A percentile compares a stretch with the other conserved stretches of the same genome.
Evolutionary conservation across 129 eudicot genomes (phyloP).

Genomic region (Logfia minima): DNA sequence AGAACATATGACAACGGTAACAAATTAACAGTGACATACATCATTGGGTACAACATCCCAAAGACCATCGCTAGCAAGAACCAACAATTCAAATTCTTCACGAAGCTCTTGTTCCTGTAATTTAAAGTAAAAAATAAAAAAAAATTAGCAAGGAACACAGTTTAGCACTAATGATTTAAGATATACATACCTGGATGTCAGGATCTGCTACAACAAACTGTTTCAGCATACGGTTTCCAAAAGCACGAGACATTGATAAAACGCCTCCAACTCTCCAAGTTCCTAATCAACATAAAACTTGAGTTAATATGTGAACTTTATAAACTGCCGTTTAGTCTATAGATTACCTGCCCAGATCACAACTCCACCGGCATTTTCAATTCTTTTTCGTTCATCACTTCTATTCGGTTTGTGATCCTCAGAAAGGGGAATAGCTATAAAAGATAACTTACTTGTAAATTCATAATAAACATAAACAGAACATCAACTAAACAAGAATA

Average conservation of each 20-base stretch:
- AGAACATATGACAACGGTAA: not conserved
- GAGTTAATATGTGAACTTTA: not conserved
- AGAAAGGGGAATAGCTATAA: slow-evolving; percentile 78
- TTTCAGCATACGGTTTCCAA: slow-evolving; percentile 87
- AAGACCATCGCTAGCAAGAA: slow-evolving; percentile 86
- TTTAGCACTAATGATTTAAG: not conserved
- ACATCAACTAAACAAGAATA: not conserved
- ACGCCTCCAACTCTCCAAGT: slow-evolving; percentile 98
- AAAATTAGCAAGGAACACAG: not conserved
- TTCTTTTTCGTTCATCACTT: slow-evolving; percentile 81
- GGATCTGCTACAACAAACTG: slow-evolving; percentile 88
- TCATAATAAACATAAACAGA: not conserved
- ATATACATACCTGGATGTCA: slow-evolving; percentile 66
- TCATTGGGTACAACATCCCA: slow-evolving; percentile 87
- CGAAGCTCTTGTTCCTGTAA: slow-evolving; percentile 72
- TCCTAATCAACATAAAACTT: slow-evolving; percentile 39
- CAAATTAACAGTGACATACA: slow-evolving; percentile 37
- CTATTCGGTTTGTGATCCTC: slow-evolving; percentile 96
- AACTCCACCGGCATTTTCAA: slow-evolving; percentile 90
- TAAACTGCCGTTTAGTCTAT: not conserved
- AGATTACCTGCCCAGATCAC: slow-evolving; percentile 93
- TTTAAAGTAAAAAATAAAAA: not conserved
- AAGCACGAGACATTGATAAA: slow-evolving; percentile 93
- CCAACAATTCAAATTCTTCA: slow-evolving; percentile 63
- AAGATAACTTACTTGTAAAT: not conserved